Percentiles rank a stretch among this genome's conserved stretches.
phyloP scores from a whole-genome alignment of 345 rosid species.

The Fremontodendron californicum region DNA sequence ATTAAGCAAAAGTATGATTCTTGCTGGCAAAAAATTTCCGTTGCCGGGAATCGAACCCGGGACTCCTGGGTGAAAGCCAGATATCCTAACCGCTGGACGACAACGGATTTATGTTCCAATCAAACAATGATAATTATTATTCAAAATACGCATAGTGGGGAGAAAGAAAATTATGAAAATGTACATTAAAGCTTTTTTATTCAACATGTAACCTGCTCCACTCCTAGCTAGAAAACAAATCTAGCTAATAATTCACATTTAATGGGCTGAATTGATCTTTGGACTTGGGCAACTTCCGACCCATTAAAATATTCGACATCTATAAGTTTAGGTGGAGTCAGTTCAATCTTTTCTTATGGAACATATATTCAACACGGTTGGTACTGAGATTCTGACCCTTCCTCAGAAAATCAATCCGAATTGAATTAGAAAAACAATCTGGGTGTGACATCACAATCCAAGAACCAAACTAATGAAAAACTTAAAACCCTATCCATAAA shows the following conservation, averaged over 20 bases:
- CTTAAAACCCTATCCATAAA: neutral
- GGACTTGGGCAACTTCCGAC: neutral
- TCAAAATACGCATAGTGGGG: too few species aligned
- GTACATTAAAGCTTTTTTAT: too few species aligned
- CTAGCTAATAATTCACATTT: neutral
- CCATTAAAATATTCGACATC: neutral
- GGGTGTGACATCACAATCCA: neutral
- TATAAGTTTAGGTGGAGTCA: neutral
- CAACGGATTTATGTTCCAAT: conserved; percentile 20
- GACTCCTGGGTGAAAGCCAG: conserved; percentile 64
- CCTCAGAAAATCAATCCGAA: neutral
- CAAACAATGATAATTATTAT: too few species aligned
- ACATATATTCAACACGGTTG: neutral
- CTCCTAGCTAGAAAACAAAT: neutral
- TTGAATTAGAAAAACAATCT: neutral
- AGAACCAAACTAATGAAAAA: neutral
- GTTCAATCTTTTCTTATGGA: neutral
- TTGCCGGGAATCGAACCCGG: conserved; percentile 63
- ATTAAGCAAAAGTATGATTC: neutral
- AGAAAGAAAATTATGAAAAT: neutral
- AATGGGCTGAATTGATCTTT: neutral
- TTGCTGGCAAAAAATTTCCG: too few species aligned
- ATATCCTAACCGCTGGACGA: conserved; percentile 85
- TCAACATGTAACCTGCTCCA: too few species aligned
- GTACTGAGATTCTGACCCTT: neutral